A percentile compares a stretch with the other conserved stretches of the same genome.
Conservation (phyloP, 495 filamentous ascomycete genomes). For the Parathielavia appendiculata region DNA sequence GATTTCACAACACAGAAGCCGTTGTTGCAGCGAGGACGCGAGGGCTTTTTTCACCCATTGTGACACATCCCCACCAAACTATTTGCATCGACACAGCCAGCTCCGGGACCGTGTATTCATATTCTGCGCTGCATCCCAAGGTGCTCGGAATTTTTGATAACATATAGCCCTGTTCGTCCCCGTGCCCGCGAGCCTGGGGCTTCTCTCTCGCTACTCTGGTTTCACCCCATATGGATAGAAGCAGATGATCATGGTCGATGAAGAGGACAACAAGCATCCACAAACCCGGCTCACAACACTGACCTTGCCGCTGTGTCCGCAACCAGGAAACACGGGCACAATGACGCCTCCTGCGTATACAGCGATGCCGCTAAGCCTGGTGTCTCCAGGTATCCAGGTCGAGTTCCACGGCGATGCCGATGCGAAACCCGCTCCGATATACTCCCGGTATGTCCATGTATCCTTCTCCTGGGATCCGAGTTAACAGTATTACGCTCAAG, state of each 20-base stretch:
- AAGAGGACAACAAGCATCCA: neutral
- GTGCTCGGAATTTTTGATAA: no score
- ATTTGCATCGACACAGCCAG: no score
- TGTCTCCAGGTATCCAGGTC: slow-evolving; percentile 39
- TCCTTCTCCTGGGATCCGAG: neutral
- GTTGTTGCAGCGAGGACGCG: neutral
- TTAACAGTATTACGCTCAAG: slow-evolving; percentile 21
- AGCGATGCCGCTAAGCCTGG: slow-evolving; percentile 24
- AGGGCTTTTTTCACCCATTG: neutral
- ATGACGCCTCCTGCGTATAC: slow-evolving; percentile 16
- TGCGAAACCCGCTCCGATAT: slow-evolving; percentile 17
- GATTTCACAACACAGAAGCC: neutral
- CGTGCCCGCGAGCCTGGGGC: no score
- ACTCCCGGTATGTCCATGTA: slow-evolving; percentile 32
- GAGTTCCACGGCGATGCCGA: slow-evolving; percentile 32
- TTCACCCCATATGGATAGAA: neutral
- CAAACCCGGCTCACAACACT: slow-evolving; percentile 8
- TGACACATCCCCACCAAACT: neutral
- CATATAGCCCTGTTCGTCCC: no score
- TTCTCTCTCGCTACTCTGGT: neutral
- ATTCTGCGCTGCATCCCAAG: no score
- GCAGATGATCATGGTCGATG: slow-evolving; percentile 6
- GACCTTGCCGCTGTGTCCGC: slow-evolving; percentile 22
- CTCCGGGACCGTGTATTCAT: no score
- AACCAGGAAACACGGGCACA: slow-evolving; percentile 3